phyloP scores from a whole-genome alignment of 208 protist genomes.

The Trypanosoma mega region DNA sequence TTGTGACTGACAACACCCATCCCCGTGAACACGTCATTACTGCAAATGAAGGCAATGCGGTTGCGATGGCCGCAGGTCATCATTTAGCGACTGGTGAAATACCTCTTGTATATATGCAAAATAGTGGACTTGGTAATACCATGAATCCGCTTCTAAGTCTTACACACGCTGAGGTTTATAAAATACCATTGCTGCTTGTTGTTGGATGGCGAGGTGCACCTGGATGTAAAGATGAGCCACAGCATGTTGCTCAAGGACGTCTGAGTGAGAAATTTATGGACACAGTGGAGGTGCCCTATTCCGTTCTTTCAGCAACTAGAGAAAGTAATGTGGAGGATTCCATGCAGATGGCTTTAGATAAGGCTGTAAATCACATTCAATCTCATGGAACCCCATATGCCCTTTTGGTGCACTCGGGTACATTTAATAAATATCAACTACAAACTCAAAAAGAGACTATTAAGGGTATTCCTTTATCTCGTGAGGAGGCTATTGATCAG shows the following conservation, averaged over 20 bases:
- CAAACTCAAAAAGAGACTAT: constrained; percentile 25
- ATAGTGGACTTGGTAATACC: constrained; percentile 72
- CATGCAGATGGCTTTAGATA: constrained; percentile 48
- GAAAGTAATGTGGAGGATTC: constrained; percentile 47
- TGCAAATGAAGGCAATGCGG: constrained; percentile 82
- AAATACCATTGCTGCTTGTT: constrained; percentile 79
- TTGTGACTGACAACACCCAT: constrained; percentile 59
- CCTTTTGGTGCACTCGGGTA: constrained; percentile 57
- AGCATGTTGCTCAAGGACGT: constrained; percentile 69
- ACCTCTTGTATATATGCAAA: constrained; percentile 75
- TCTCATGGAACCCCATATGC: constrained; percentile 58
- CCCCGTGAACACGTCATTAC: constrained; percentile 66
- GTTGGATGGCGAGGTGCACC: constrained; percentile 79
- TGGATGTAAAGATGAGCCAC: constrained; percentile 55
- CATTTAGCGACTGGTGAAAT: constrained; percentile 77
- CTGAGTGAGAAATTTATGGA: constrained; percentile 56
- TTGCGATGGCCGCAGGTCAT: constrained; percentile 78
- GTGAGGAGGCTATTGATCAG: constrained; percentile 62
- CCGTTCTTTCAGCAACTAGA: constrained; percentile 51
- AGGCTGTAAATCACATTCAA: constrained; percentile 59
- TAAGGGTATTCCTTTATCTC: constrained; percentile 40
- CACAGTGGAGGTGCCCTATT: constrained; percentile 55
- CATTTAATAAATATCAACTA: constrained; percentile 56
- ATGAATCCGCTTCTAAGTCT: constrained; percentile 80
- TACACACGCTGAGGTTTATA: constrained; percentile 60